Evolutionary conservation across 2,329 filamentous ascomycete genomes (phyloP).

Genomic region (Cercospora canescens): DNA sequence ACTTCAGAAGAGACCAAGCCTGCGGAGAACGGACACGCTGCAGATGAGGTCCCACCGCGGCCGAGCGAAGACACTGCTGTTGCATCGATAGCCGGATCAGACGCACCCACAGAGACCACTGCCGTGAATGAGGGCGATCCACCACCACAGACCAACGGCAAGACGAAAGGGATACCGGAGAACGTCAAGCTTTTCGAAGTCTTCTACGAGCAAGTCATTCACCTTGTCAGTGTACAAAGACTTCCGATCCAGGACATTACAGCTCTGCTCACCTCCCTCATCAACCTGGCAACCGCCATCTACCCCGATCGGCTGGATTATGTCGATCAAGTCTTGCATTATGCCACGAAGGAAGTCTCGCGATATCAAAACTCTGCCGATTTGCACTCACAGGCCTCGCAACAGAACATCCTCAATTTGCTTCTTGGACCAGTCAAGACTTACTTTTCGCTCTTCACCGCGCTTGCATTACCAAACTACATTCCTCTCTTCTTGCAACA

Average conservation of each 20-base stretch:
- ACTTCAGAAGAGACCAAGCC: constrained; percentile 34
- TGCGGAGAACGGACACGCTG: constrained; percentile 31
- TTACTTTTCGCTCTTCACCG: constrained; percentile 95
- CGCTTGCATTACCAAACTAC: constrained; percentile 86
- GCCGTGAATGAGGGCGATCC: constrained; percentile 28
- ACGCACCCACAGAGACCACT: constrained; percentile 18
- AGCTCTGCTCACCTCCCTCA: constrained; percentile 87
- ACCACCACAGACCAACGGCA: constrained; percentile 43
- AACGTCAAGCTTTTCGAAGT: constrained; percentile 93
- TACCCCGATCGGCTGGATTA: constrained; percentile 93
- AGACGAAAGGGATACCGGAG: constrained; percentile 62
- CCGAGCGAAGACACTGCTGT: constrained; percentile 25
- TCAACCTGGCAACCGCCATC: constrained; percentile 91
- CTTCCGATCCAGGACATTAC: constrained; percentile 94
- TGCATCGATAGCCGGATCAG: constrained; percentile 31
- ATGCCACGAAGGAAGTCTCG: constrained; percentile 80
- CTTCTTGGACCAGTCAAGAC: constrained; percentile 87
- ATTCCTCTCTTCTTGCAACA: constrained; percentile 87
- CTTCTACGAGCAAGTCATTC: constrained; percentile 94
- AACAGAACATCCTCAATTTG: constrained; percentile 84
- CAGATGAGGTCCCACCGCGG: constrained; percentile 20
- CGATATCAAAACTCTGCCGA: constrained; percentile 96
- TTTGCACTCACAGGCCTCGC: constrained; percentile 81
- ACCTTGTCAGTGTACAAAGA: constrained; percentile 85
- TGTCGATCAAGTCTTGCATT: constrained; percentile 89